Base-by-base conservation (phyloP, 2,329 filamentous ascomycete species). In the Pyrenophora seminiperda region DNA sequence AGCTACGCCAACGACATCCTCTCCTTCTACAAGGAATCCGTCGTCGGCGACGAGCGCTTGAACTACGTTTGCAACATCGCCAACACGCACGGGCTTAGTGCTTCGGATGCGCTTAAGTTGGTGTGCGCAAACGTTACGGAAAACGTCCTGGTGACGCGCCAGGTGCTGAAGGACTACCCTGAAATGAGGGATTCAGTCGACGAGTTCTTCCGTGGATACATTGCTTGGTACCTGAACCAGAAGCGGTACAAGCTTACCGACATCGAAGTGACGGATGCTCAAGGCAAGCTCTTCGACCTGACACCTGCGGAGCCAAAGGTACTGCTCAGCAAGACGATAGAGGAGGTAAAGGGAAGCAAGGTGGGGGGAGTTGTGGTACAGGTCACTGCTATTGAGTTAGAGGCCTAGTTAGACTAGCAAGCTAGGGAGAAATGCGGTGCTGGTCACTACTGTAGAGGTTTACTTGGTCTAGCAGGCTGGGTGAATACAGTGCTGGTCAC, bases 61-160 rank as follows among this genome's bases (percentile, higher is more conserved):
- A 54, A 54, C 36, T 54, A 54, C 41, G 46, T 54, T 20, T 54
- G 51, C 51, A 54, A 54, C 41, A 50, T 54, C 30, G 51, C 51
- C 5, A 54, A 54, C 19, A 54, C 51, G 3, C 46, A 54, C 18
- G 51, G 47, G 14, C 30, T 54, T 7, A 49, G 38, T 24, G 51
- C 51, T 17, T 36, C 27, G 2, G 47, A 54, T n/a, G 51, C 51
- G 18, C 29, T 54, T 32, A 32, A 22, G 9, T 31, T 50, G n/a
- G n/a, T n/a, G n/a, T n/a, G n/a, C n/a, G n/a, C n/a, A n/a, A n/a
- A n/a, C n/a, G n/a, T n/a, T n/a, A n/a, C n/a, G n/a, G n/a, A n/a
- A n/a, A n/a, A n/a, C n/a, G n/a, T n/a, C n/a, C n/a, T n/a, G n/a
- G n/a, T 18, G 36, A 42, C 47, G n/a, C 38, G 51, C 36, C 42